These are phyloP conservation scores for Aureobasidium subglaciale DNA, from an alignment of 2,329 filamentous ascomycete genomes.

Conservation along the genomic window DNA sequence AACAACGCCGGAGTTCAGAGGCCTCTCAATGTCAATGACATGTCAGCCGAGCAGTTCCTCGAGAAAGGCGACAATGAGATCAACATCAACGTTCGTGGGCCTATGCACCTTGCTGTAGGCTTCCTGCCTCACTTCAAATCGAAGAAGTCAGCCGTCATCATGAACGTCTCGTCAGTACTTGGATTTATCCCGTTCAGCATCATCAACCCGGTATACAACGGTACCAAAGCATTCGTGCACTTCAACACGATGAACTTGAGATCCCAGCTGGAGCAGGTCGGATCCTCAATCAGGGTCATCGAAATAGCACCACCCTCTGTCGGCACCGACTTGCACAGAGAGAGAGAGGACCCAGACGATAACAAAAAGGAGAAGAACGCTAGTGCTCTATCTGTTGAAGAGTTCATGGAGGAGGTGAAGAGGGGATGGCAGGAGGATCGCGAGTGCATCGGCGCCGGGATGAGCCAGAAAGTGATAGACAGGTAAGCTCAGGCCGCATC, in stretches of 20 bases:
- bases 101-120: constrained; percentile 48
- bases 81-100: constrained; percentile 51
- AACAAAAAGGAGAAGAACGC: constrained; percentile 53
- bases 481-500: constrained; percentile 15
- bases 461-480: constrained; percentile 34
- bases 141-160: constrained; percentile 36
- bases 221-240: constrained; percentile 53
- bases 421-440: constrained; percentile 41
- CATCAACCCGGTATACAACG: constrained; percentile 54
- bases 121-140: constrained; percentile 47
- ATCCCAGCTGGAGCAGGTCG: constrained; percentile 39
- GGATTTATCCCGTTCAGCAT: constrained; percentile 47
- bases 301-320: constrained; percentile 39
- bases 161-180: constrained; percentile 50
- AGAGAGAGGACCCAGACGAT: constrained; percentile 49
- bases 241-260: constrained; percentile 51
- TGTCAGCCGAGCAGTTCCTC: constrained; percentile 36
- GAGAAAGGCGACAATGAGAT: constrained; percentile 50
- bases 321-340: constrained; percentile 49
- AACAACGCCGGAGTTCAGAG: constrained; percentile 52
- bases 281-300: constrained; percentile 41
- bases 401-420: constrained; percentile 47
- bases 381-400: constrained; percentile 42
- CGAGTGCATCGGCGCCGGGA: constrained; percentile 45
- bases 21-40: constrained; percentile 41